A percentile compares a stretch with the other conserved stretches of the same genome.
These are phyloP conservation scores for Aspergillus vadensis DNA, from an alignment of 2,329 filamentous ascomycete genomes.

Conservation along the genomic window DNA sequence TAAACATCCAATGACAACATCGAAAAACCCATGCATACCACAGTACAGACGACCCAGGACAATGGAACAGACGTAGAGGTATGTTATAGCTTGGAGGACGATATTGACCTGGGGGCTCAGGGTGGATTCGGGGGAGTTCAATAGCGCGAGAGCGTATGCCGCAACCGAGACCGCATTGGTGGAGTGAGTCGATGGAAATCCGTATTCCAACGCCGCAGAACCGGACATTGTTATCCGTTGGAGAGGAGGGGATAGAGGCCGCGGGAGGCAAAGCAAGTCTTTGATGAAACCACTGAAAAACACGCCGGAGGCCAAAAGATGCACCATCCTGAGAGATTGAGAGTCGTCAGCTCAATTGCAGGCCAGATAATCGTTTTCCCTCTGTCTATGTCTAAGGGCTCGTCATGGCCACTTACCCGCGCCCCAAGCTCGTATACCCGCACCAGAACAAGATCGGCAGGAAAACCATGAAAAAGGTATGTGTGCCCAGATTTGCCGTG, in stretches of 20 bases:
- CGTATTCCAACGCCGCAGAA: constrained; percentile 91
- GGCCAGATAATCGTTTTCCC: background rate
- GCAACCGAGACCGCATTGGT: constrained; percentile 96
- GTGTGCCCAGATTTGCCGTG: constrained; percentile 92
- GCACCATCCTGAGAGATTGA: constrained; percentile 52
- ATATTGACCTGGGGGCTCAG: constrained; percentile 62
- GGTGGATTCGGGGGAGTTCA: constrained; percentile 66
- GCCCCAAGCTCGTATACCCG: constrained; percentile 78
- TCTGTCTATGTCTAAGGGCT: background rate
- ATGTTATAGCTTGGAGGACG: constrained; percentile 68
- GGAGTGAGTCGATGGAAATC: constrained; percentile 95
- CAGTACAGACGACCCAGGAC: constrained; percentile 91
- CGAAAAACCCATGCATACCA: constrained; percentile 96
- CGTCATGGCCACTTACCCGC: constrained; percentile 66
- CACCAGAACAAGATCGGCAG: constrained; percentile 97
- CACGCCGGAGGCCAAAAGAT: constrained; percentile 75
- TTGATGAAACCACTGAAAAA: constrained; percentile 93
- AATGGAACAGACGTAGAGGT: constrained; percentile 87
- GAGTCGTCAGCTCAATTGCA: constrained; percentile 14
- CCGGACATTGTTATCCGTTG: constrained; percentile 97
- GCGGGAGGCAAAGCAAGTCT: constrained; percentile 87
- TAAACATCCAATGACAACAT: constrained; percentile 78
- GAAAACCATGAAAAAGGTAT: constrained; percentile 98
- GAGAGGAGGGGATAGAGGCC: constrained; percentile 87
- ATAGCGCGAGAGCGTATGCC: constrained; percentile 73